Conservation (phyloP, 371 early-diverging fungal genomes). For the Rhizomucor miehei region DNA sequence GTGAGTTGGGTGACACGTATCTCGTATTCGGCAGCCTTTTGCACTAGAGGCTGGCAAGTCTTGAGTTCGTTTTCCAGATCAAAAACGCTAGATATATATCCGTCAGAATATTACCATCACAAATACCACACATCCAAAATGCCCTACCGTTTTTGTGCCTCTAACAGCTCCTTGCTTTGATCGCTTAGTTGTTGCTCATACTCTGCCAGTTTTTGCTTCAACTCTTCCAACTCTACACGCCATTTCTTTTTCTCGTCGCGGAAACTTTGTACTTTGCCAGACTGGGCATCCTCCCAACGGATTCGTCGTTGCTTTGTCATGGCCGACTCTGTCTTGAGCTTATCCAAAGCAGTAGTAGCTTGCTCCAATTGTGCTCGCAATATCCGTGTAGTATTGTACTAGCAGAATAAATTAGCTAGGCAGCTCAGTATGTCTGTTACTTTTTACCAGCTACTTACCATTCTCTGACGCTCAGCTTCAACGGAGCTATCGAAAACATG, state of each 20-base stretch:
- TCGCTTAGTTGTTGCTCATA: conserved; percentile 26
- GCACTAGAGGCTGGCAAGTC: conserved; percentile 45
- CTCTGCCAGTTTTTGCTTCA: conserved; percentile 46
- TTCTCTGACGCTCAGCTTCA: conserved; percentile 61
- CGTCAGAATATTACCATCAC: too few species aligned
- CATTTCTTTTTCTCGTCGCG: conserved; percentile 58
- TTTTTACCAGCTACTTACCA: conserved; percentile 22
- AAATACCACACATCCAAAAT: not conserved
- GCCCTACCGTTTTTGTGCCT: conserved; percentile 27
- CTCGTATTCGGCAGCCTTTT: conserved; percentile 52
- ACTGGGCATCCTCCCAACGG: conserved; percentile 65
- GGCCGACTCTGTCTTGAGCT: conserved; percentile 54
- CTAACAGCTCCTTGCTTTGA: conserved; percentile 26
- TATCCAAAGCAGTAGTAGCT: conserved; percentile 45
- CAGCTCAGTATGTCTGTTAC: not conserved
- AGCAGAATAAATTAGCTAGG: not conserved
- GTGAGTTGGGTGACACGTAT: conserved; percentile 57
- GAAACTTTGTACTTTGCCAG: conserved; percentile 51
- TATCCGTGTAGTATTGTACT: conserved; percentile 59
- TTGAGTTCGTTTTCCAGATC: conserved; percentile 50
- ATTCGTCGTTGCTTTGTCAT: conserved; percentile 57
- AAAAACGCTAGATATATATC: conserved; percentile 44
- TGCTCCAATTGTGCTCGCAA: conserved; percentile 55
- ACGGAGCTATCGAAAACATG: conserved; percentile 63
- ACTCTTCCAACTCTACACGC: conserved; percentile 46